phyloP scores from a whole-genome alignment of 441 rosid species.

The Geranium incanum region DNA sequence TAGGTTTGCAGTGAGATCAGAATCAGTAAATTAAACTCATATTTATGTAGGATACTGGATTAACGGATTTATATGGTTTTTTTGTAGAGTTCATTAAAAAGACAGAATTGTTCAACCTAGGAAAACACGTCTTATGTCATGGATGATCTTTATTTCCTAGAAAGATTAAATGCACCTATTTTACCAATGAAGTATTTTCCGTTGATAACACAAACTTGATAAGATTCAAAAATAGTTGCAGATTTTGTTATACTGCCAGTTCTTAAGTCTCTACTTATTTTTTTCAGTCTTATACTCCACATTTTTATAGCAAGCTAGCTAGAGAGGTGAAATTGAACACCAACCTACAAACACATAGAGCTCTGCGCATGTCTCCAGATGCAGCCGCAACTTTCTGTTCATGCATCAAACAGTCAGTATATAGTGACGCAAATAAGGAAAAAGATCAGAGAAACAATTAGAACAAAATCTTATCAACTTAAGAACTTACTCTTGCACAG shows the following conservation, averaged over 20 bases:
- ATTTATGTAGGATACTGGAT: background rate
- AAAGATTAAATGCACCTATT: background rate
- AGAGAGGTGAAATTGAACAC: conserved; percentile 12
- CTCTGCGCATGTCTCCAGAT: conserved; percentile 95
- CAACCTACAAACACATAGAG: conserved; percentile 82
- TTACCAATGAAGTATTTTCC: no score
- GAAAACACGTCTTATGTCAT: background rate
- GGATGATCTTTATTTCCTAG: conserved; percentile 1
- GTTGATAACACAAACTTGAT: background rate
- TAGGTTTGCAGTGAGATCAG: conserved; percentile 6
- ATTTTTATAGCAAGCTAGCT: background rate
- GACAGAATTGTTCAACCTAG: background rate
- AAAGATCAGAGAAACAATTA: conserved; percentile 10
- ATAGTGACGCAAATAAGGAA: conserved; percentile 9
- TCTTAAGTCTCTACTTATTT: background rate
- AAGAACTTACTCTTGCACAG: conserved; percentile 76
- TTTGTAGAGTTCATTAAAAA: background rate
- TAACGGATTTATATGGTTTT: background rate
- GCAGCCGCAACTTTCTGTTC: conserved; percentile 86
- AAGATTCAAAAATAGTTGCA: background rate
- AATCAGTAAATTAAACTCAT: background rate
- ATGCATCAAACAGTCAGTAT: conserved; percentile 18
- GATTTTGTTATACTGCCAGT: background rate
- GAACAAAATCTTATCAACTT: background rate
- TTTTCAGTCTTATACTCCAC: background rate